phyloP scores from a whole-genome alignment of 2,329 filamentous ascomycete genomes.

The Fusarium marasasianum region DNA sequence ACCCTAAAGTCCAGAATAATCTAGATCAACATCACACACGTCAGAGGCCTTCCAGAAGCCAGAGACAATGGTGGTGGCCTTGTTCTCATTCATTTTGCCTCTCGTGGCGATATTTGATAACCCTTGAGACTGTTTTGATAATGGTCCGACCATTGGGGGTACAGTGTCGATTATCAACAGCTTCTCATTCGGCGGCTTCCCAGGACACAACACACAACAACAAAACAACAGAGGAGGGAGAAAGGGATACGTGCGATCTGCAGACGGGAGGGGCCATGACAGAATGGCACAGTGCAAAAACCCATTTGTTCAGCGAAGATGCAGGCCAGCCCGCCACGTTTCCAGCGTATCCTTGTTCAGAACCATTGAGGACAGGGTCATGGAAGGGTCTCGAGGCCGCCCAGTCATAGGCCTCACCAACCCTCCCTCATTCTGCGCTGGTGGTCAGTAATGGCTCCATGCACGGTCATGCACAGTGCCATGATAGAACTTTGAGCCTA shows the following conservation, averaged over 20 bases:
- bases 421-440: slow-evolving; percentile 34
- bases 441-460: slow-evolving; percentile 33
- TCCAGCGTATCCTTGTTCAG: slow-evolving; percentile 37
- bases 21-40: neutral
- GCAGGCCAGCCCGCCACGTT: slow-evolving; percentile 41
- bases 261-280: slow-evolving; percentile 28
- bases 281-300: slow-evolving; percentile 34
- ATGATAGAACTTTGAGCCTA: slow-evolving; percentile 14
- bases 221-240: neutral
- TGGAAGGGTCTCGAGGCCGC: slow-evolving; percentile 30
- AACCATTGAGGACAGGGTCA: slow-evolving; percentile 19
- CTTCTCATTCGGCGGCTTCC: slow-evolving; percentile 29
- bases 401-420: slow-evolving; percentile 37
- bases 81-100: slow-evolving; percentile 21
- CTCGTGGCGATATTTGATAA: slow-evolving; percentile 22
- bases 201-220: slow-evolving; percentile 18
- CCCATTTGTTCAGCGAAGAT: neutral
- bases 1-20: slow-evolving; percentile 18
- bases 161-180: slow-evolving; percentile 19
- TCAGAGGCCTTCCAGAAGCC: slow-evolving; percentile 29
- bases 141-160: slow-evolving; percentile 25
- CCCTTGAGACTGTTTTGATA: slow-evolving; percentile 7
- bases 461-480: slow-evolving; percentile 31
- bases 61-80: slow-evolving; percentile 10
- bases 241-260: slow-evolving; percentile 28